phyloP scores from a whole-genome alignment of 805 yeast species.

The Yarrowia osloensis region DNA sequence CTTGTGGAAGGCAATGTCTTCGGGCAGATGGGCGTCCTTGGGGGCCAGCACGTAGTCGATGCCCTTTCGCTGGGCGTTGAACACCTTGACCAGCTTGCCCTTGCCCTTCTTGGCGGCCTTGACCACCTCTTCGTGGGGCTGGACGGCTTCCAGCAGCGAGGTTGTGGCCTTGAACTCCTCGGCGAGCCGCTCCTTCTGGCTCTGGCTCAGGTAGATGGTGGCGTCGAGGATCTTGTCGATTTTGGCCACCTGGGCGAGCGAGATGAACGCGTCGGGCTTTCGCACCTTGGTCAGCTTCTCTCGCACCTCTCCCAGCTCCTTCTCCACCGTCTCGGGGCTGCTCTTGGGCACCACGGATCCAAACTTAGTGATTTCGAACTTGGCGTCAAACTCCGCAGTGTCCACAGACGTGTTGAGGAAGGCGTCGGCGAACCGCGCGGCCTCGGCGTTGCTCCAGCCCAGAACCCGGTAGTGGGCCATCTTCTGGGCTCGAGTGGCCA shows the following conservation, averaged over 20 bases:
- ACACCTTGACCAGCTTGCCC: conserved; percentile 28
- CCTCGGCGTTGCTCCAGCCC: conserved; percentile 19
- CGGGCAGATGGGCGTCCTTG: conserved; percentile 14
- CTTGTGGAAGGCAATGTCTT: conserved; percentile 24
- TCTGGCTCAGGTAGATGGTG: neutral
- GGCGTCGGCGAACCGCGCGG: conserved; percentile 23
- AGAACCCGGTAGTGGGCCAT: conserved; percentile 20
- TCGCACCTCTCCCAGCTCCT: neutral
- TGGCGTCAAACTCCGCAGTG: neutral
- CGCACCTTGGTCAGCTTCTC: conserved; percentile 21
- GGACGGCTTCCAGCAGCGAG: conserved; percentile 9
- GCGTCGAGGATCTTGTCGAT: conserved; percentile 16
- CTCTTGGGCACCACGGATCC: conserved; percentile 7
- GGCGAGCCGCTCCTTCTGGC: neutral
- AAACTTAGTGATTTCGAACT: neutral
- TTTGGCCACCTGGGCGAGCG: conserved; percentile 6
- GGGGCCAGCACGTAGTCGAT: conserved; percentile 28
- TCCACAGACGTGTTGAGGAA: neutral
- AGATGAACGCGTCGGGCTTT: neutral
- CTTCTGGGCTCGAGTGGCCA: neutral
- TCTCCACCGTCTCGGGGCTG: conserved; percentile 9
- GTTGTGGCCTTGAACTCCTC: conserved; percentile 15
- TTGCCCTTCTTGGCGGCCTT: conserved; percentile 27
- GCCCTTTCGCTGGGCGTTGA: conserved; percentile 23
- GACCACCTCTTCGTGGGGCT: conserved; percentile 28